Base-by-base conservation (phyloP, 164 flowering plant genomes). In the Dillenia turbinata region DNA sequence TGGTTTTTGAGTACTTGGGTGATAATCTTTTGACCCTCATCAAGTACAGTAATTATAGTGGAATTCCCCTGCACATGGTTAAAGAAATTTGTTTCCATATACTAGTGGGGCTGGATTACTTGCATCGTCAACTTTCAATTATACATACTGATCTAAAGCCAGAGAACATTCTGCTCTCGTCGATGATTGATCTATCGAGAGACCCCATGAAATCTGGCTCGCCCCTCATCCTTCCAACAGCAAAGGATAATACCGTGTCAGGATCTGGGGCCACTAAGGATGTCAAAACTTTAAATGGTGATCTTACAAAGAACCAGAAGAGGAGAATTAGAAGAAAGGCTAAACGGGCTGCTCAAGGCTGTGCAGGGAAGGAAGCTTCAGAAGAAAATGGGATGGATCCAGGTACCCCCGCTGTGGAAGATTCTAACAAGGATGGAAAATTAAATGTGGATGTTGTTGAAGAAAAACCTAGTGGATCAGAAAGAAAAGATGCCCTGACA, bases 91-190 rank as follows among this genome's bases (percentile, higher is more conserved):
- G 96, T 68, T 77, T 50, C 61, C 85, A 83, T 68, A 56, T 90
- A 59, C 71, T 93, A 60, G 90, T 81, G 66, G 98, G 96, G n/a
- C 78, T 93, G 77, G 97, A 90, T 75, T 90, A 89, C 70, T 73
- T 93, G 84, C 98, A 93, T 63, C 69, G 82, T 17, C 69, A 90
- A 71, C 86, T 93, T 9, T 87, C 92, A 4, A 85, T 93, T 14
- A 93, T 93, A 71, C 98, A 93, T 64, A 93, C 98, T 17, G 97
- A 93, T 76, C 61, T 93, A 71, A 93, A 93, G 71, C 98, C 98
- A 15, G 98, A 93, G 64, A 93, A 93, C 66, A 75, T 93, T 12
- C 71, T 93, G 68, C 77, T 93, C 5, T 52, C 79, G 54, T 87
- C 98, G 17, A 84, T 57, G 80, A 85, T 93, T 48, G 96, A 93